A percentile compares a stretch with the other conserved stretches of the same genome.
Conservation (phyloP, 2,329 filamentous ascomycete species). For the Emmonsiellopsis sp. region DNA sequence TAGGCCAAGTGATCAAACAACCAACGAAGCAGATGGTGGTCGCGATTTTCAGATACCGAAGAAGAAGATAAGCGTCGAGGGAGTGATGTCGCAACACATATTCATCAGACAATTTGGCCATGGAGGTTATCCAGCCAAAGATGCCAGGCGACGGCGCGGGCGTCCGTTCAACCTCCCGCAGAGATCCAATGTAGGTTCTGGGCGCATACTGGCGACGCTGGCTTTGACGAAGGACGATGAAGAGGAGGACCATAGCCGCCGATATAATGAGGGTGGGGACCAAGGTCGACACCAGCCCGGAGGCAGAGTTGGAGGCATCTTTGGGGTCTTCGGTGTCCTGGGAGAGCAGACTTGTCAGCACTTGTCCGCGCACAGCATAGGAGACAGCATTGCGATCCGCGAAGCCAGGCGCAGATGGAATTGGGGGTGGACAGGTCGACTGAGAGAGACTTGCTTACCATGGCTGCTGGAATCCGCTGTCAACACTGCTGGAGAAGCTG, state of each 20-base stretch:
- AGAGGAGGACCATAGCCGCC: conserved; percentile 38
- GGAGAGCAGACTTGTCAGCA: background rate
- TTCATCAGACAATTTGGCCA: conserved; percentile 61
- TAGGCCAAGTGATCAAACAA: conserved; percentile 73
- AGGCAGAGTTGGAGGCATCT: conserved; percentile 22
- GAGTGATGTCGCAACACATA: conserved; percentile 84
- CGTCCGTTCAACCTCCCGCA: conserved; percentile 47
- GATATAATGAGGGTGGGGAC: conserved; percentile 37
- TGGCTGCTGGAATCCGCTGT: too few relatives aligned
- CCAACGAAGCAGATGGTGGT: conserved; percentile 75
- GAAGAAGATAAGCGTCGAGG: conserved; percentile 81
- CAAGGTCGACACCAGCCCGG: conserved; percentile 41
- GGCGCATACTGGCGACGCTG: conserved; percentile 45
- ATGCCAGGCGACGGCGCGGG: conserved; percentile 51
- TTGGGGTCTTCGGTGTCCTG: conserved; percentile 7
- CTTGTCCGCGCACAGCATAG: too few relatives aligned
- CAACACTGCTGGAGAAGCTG: too few relatives aligned
- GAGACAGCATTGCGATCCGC: too few relatives aligned
- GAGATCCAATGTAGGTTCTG: conserved; percentile 44
- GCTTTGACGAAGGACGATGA: conserved; percentile 41
- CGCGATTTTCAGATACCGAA: conserved; percentile 76
- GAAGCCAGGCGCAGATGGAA: too few relatives aligned
- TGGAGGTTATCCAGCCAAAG: conserved; percentile 58
- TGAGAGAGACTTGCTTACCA: too few relatives aligned
- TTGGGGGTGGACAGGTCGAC: too few relatives aligned